A percentile compares a stretch with the other conserved stretches of the same genome.
Evolutionary conservation across 768 basidiomycete species (phyloP).

Genomic region (Calvatia gigantea): DNA sequence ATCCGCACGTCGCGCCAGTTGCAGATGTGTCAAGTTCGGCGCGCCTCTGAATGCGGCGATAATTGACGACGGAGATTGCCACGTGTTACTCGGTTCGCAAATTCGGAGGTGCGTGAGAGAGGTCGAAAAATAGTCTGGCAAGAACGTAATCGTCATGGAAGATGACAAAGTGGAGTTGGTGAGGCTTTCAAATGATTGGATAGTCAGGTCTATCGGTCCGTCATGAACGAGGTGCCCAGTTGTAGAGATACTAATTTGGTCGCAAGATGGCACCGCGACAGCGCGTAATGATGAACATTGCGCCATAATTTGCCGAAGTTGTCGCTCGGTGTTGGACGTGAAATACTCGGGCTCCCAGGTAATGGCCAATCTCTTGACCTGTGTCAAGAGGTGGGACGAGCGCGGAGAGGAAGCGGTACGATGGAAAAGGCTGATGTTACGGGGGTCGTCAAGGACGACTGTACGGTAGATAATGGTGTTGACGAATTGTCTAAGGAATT

Average conservation of each 20-base stretch:
- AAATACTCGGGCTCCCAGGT: slow-evolving; percentile 23
- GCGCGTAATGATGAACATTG: slow-evolving; percentile 30
- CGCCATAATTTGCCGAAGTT: slow-evolving; percentile 26
- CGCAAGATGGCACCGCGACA: slow-evolving; percentile 25
- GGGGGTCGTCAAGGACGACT: slow-evolving; percentile 30
- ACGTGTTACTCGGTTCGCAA: slow-evolving; percentile 33
- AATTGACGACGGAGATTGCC: slow-evolving; percentile 32
- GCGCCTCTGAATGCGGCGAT: slow-evolving; percentile 30
- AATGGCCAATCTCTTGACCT: slow-evolving; percentile 35
- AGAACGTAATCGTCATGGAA: background rate
- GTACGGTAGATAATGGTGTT: slow-evolving; percentile 35
- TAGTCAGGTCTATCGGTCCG: slow-evolving; percentile 23
- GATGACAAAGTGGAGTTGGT: slow-evolving; percentile 2
- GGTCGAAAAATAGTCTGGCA: slow-evolving; percentile 16
- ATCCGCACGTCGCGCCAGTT: slow-evolving; percentile 35
- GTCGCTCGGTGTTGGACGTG: slow-evolving; percentile 12
- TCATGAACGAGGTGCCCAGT: slow-evolving; percentile 11
- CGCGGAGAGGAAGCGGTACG: slow-evolving; percentile 26
- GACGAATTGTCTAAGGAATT: slow-evolving; percentile 27
- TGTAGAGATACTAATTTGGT: slow-evolving; percentile 15
- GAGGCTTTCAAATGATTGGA: slow-evolving; percentile 24
- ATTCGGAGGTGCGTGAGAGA: slow-evolving; percentile 35
- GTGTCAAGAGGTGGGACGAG: slow-evolving; percentile 25
- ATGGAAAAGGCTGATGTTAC: slow-evolving; percentile 29
- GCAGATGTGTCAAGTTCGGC: slow-evolving; percentile 34